A percentile compares a stretch with the other conserved stretches of the same genome.
Conservation (phyloP, 371 early-diverging fungal genomes). For the Mucor piriformis region DNA sequence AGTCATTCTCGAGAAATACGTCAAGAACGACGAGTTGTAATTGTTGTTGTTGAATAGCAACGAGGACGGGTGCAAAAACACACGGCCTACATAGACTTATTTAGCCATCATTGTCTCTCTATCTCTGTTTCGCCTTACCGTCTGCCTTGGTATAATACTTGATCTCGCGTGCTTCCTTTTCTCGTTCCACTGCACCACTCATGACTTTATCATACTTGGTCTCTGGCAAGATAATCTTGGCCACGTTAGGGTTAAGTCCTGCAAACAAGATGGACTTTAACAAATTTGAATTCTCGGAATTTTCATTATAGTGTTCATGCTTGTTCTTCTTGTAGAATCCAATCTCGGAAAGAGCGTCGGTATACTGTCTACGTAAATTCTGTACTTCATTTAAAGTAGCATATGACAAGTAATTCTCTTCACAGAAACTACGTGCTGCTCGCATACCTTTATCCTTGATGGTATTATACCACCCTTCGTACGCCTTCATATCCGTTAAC, state of each 20-base stretch:
- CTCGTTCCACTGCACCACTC: conserved; percentile 74
- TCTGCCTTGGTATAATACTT: conserved; percentile 68
- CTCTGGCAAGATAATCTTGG: conserved; percentile 70
- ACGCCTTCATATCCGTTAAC: conserved; percentile 70
- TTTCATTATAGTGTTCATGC: conserved; percentile 41
- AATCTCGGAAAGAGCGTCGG: conserved; percentile 61
- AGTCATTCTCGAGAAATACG: conserved; percentile 69
- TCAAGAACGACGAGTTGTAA: conserved; percentile 67
- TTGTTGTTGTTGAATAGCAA: conserved; percentile 62
- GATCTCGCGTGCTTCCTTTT: conserved; percentile 75
- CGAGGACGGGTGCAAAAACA: conserved; percentile 84
- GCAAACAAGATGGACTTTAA: conserved; percentile 65
- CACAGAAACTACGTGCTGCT: conserved; percentile 39
- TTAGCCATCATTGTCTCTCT: too few relatives aligned
- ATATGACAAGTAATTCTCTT: conserved; percentile 66
- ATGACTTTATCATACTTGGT: conserved; percentile 74
- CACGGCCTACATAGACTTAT: conserved; percentile 57
- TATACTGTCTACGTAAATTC: conserved; percentile 58
- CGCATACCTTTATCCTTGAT: conserved; percentile 37
- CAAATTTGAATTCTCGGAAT: conserved; percentile 56
- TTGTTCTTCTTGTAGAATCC: conserved; percentile 52
- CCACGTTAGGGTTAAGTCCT: conserved; percentile 73
- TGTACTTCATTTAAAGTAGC: conserved; percentile 54
- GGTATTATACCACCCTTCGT: conserved; percentile 60
- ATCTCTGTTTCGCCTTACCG: conserved; percentile 32